phyloP scores from a whole-genome alignment of 169 alveolate species.

The Eimeria maxima region DNA sequence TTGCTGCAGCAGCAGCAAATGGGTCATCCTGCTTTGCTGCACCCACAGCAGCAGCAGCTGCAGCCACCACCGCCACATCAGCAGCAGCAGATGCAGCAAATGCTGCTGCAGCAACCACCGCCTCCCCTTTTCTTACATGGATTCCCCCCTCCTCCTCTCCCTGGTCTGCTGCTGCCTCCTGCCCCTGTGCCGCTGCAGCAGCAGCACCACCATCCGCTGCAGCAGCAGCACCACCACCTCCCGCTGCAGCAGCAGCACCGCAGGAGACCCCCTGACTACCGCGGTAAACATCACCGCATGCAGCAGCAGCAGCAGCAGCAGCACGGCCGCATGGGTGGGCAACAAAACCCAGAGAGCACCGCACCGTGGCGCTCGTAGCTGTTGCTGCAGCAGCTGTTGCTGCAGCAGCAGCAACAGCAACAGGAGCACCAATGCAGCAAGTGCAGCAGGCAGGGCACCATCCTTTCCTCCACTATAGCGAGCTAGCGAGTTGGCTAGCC shows the following conservation, averaged over 20 bases:
- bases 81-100: background rate
- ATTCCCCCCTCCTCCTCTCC: constrained; percentile 17
- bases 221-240: background rate
- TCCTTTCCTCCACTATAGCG: background rate
- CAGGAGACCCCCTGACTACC: constrained; percentile 16
- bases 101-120: constrained; percentile 2
- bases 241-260: constrained; percentile 39
- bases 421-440: background rate
- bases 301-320: constrained; percentile 39
- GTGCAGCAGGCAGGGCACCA: constrained; percentile 13
- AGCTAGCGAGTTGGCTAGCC: constrained; percentile 31
- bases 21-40: background rate
- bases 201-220: background rate
- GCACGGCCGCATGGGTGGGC: background rate
- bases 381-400: background rate
- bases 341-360: background rate
- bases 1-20: constrained; percentile 1
- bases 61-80: background rate
- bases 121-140: background rate
- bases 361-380: background rate
- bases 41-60: background rate
- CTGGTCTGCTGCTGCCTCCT: constrained; percentile 56
- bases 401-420: background rate
- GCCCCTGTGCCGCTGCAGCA: background rate
- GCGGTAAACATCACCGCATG: background rate